Conservation (phyloP, 2,329 filamentous ascomycete genomes). For the Claviceps digitariae region DNA sequence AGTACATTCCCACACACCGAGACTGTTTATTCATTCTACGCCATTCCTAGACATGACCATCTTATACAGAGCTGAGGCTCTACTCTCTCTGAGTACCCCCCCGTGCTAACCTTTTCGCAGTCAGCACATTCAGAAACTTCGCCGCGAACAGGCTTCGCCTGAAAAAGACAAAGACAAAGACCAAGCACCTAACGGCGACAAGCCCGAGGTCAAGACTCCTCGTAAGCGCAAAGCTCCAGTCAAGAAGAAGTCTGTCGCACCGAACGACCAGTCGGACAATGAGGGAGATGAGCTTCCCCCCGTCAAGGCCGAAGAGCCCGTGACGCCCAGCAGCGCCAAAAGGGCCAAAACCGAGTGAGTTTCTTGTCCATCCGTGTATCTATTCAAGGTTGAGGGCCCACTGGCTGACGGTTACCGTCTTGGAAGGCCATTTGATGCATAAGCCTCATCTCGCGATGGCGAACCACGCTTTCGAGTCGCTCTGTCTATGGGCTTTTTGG, state of each 20-base stretch:
- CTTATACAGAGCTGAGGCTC: no score
- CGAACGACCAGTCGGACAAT: constrained; percentile 12
- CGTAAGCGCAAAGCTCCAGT: constrained; percentile 17
- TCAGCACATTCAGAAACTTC: constrained; percentile 33
- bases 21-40: neutral
- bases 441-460: neutral
- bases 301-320: neutral
- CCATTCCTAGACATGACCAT: no score
- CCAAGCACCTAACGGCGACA: constrained; percentile 4
- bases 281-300: constrained; percentile 4
- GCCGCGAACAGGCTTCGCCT: constrained; percentile 18
- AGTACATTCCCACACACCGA: constrained; percentile 16
- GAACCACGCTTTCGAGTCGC: neutral
- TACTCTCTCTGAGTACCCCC: no score
- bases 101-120: constrained; percentile 18
- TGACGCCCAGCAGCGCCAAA: constrained; percentile 11
- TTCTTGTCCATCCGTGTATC: neutral
- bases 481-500: neutral
- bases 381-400: neutral
- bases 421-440: neutral
- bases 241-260: constrained; percentile 14
- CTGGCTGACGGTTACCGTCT: neutral
- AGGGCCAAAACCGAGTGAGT: constrained; percentile 1
- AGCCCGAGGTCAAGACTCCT: constrained; percentile 7
- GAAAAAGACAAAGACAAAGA: constrained; percentile 7